These are phyloP conservation scores for Acacia confusa DNA, from an alignment of 306 rosid genomes.

Conservation along the genomic window DNA sequence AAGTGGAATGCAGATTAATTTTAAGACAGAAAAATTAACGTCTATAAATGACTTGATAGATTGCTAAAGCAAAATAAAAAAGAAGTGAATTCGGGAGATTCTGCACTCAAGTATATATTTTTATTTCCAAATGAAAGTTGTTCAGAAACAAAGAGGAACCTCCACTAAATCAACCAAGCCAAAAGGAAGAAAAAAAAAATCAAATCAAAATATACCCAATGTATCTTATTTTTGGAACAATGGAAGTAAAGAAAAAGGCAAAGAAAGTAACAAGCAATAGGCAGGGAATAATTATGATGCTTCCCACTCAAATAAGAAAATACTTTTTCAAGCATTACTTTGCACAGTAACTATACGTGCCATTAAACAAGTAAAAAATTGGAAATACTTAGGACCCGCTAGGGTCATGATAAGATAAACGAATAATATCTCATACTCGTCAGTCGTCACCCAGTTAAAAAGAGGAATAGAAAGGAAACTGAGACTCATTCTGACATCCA, in stretches of 20 bases:
- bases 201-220: constrained; percentile 1
- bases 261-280: not conserved
- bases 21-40: constrained; percentile 6
- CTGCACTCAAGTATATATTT: constrained; percentile 8
- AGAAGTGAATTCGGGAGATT: not conserved
- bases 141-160: constrained; percentile 2
- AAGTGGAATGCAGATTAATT: not conserved
- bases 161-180: not conserved
- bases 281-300: constrained; percentile 38
- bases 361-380: constrained; percentile 18
- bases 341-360: constrained; percentile 1
- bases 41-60: not conserved
- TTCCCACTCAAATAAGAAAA: constrained; percentile 45
- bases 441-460: constrained; percentile 13
- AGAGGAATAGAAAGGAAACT: constrained; percentile 7
- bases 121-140: not conserved
- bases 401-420: constrained; percentile 15
- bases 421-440: constrained; percentile 13
- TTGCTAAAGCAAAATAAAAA: constrained; percentile 7
- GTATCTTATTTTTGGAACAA: not conserved
- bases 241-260: not conserved
- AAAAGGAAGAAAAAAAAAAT: not conserved
- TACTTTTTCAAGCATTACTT: constrained; percentile 25
- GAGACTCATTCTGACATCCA: constrained; percentile 15
- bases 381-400: constrained; percentile 19